phyloP scores from a whole-genome alignment of 441 rosid genomes.

The Pelargonium cotyledonis region DNA sequence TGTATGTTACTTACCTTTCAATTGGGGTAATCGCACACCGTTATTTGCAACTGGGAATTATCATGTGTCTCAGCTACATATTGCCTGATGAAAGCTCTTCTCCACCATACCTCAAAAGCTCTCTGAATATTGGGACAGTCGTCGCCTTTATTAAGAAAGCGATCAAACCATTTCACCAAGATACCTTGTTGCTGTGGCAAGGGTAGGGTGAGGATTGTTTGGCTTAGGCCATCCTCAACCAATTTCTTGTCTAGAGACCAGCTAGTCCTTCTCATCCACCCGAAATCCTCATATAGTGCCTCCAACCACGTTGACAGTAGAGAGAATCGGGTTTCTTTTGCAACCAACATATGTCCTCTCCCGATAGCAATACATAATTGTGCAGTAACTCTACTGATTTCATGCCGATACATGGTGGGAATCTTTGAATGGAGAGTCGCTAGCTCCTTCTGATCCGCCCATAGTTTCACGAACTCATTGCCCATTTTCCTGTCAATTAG shows the following conservation, averaged over 20 bases:
- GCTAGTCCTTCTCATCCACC: slow-evolving; percentile 77
- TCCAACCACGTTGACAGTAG: slow-evolving; percentile 81
- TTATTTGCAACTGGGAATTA: slow-evolving; percentile 62
- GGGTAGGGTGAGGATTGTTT: slow-evolving; percentile 74
- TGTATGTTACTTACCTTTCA: slow-evolving; percentile 16
- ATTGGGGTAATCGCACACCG: slow-evolving; percentile 50
- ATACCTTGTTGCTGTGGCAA: slow-evolving; percentile 69
- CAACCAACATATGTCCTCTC: slow-evolving; percentile 71
- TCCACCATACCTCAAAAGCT: slow-evolving; percentile 98
- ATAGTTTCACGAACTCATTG: slow-evolving; percentile 67
- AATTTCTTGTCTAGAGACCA: slow-evolving; percentile 69
- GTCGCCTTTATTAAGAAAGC: slow-evolving; percentile 70
- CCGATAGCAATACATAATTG: slow-evolving; percentile 79
- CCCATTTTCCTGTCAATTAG: slow-evolving; percentile 55
- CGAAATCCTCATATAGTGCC: slow-evolving; percentile 81
- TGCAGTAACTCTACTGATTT: slow-evolving; percentile 80
- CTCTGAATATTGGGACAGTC: slow-evolving; percentile 82
- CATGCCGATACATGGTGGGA: slow-evolving; percentile 70
- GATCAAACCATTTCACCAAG: slow-evolving; percentile 73
- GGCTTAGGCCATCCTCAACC: slow-evolving; percentile 80
- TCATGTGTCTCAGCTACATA: slow-evolving; percentile 29
- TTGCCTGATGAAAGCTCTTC: slow-evolving; percentile 73
- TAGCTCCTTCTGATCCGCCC: slow-evolving; percentile 92
- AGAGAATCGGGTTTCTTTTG: slow-evolving; percentile 49
- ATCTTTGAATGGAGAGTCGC: slow-evolving; percentile 76